Base-by-base conservation (phyloP, 768 basidiomycete genomes). In the Calvatia gigantea region DNA sequence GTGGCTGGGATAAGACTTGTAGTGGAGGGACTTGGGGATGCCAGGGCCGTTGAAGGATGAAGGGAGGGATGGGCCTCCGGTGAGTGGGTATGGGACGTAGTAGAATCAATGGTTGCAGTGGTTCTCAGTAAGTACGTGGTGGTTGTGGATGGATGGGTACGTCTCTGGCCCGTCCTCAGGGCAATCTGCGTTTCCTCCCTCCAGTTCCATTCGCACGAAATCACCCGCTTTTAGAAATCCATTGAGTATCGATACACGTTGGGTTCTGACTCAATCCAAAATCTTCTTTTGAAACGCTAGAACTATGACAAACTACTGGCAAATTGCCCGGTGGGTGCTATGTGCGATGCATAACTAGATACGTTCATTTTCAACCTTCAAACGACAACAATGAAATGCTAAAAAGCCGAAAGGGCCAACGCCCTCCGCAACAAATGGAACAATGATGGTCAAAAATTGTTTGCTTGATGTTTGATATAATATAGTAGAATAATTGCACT, bases 51-150 rank as follows among this genome's bases (percentile, higher is more conserved):
- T 63, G 72, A 61, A 58, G 68, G 66, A 63, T 70, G 71, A 65
- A 75, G 68, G 64, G 71, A 66, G 67, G 66, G 69, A 69, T 72
- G 72, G 71, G 69, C 70, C 74, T 83, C 82, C 85, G 81, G 78
- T 69, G 79, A 14, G 67, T 72, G 76, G 70, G 75, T 71, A 73
- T 71, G 78, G 72, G 68, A 76, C 72, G 79, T 80, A 74, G 75
- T 69, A 74, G 85, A 75, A 85, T 86, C 84, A 87, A 89, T 89
- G 76, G 78, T 79, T 51, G 54, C 52, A 54, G 54, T n/a, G 51
- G 53, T 58, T 59, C 56, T 44, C 48, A 56, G 45, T 3, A 49
- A 28, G 33, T 39, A n/a, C 39, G 60, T 59, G 59, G 59, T 64
- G 61, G 60, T 61, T 39, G 59, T 45, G 47, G 55, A 38, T 31